These are phyloP conservation scores for Stachybotrys chartarum DNA, from an alignment of 2,329 filamentous ascomycete species.

Conservation along the genomic window DNA sequence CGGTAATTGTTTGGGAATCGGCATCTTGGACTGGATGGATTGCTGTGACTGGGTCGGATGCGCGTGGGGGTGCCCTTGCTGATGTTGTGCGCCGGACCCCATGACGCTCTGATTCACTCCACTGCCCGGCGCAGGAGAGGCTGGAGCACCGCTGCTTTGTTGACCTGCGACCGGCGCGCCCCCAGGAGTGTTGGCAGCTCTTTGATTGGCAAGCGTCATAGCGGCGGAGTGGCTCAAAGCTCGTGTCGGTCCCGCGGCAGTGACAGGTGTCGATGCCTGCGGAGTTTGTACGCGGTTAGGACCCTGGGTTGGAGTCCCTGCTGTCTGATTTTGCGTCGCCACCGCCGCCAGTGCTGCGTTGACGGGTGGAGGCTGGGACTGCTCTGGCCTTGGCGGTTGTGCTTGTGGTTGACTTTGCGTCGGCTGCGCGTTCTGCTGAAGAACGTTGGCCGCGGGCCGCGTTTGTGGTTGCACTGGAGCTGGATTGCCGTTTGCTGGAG, in stretches of 20 bases:
- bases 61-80: slow-evolving; percentile 38
- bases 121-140: slow-evolving; percentile 15
- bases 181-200: slow-evolving; percentile 26
- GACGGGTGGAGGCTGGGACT: slow-evolving; percentile 33
- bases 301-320: slow-evolving; percentile 41
- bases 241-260: slow-evolving; percentile 27
- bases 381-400: slow-evolving; percentile 23
- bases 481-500: slow-evolving; percentile 19
- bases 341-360: slow-evolving; percentile 37
- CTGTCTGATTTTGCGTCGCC: slow-evolving; percentile 26
- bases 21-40: slow-evolving; percentile 56
- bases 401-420: slow-evolving; percentile 16
- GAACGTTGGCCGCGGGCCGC: slow-evolving; percentile 16
- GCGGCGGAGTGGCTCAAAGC: slow-evolving; percentile 43
- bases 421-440: slow-evolving; percentile 14
- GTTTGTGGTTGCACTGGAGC: slow-evolving; percentile 17
- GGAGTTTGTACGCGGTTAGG: slow-evolving; percentile 42
- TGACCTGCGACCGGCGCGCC: slow-evolving; percentile 21
- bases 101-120: slow-evolving; percentile 23
- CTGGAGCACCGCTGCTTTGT: slow-evolving; percentile 20
- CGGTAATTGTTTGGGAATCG: slow-evolving; percentile 72
- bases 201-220: slow-evolving; percentile 40
- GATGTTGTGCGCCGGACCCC: slow-evolving; percentile 22
- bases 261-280: slow-evolving; percentile 34
- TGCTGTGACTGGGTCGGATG: slow-evolving; percentile 38